Percentiles rank a stretch among this genome's conserved stretches.
Conservation (phyloP, 2,329 filamentous ascomycete species). For the Ophiostoma quercus region DNA sequence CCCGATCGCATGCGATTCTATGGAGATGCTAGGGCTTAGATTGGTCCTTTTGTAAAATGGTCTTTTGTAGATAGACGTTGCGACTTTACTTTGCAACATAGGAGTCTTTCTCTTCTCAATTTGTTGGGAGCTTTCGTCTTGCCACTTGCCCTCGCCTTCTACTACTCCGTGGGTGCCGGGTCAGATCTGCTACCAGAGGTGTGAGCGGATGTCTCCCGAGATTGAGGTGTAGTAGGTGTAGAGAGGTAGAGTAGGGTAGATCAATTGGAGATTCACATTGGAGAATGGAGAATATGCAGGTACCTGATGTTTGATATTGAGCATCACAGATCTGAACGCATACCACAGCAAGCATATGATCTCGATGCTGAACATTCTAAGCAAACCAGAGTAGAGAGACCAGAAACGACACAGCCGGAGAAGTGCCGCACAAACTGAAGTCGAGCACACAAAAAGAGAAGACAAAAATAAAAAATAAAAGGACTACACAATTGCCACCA, state of each 20-base stretch:
- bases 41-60: background rate
- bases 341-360: too few relatives aligned
- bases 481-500: background rate
- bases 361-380: too few relatives aligned
- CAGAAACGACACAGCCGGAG: background rate
- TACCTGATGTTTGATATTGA: too few relatives aligned
- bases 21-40: background rate
- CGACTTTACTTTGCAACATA: background rate
- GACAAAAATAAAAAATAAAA: background rate
- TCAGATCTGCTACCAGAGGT: background rate
- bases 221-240: background rate
- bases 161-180: too few relatives aligned
- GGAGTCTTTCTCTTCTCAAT: background rate
- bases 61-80: background rate
- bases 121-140: background rate
- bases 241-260: too few relatives aligned
- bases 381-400: too few relatives aligned
- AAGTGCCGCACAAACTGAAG: background rate
- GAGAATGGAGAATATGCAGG: too few relatives aligned
- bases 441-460: background rate
- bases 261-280: background rate
- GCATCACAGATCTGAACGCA: too few relatives aligned
- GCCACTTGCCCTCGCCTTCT: background rate
- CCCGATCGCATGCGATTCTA: constrained; percentile 6
- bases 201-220: constrained; percentile 5